phyloP scores from a whole-genome alignment of 257 asterid species.

The Eucommia ulmoides region DNA sequence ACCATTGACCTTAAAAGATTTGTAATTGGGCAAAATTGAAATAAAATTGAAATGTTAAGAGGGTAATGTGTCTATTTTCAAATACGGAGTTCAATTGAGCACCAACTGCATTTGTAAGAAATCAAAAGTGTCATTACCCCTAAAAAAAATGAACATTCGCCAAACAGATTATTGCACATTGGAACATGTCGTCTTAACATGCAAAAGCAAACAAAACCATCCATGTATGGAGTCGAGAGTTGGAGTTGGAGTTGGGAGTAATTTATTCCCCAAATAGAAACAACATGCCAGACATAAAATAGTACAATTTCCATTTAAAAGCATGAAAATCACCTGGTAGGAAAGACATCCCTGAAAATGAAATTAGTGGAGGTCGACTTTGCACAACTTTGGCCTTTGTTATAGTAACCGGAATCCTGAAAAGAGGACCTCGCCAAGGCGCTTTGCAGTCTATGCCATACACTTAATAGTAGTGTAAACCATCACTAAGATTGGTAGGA shows the following conservation, averaged over 20 bases:
- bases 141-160: too few relatives aligned
- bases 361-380: conserved; percentile 54
- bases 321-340: conserved; percentile 49
- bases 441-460: conserved; percentile 73
- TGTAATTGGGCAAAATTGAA: too few relatives aligned
- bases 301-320: background rate
- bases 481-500: conserved; percentile 65
- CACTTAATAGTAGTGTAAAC: conserved; percentile 91
- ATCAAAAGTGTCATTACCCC: too few relatives aligned
- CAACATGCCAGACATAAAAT: background rate
- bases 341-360: conserved; percentile 61
- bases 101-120: too few relatives aligned
- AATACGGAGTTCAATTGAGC: too few relatives aligned
- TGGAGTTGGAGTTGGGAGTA: background rate
- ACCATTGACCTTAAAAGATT: too few relatives aligned
- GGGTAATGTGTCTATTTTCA: too few relatives aligned
- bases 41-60: too few relatives aligned
- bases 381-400: conserved; percentile 64
- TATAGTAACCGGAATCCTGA: conserved; percentile 84
- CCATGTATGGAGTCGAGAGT: background rate
- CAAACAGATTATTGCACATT: too few relatives aligned
- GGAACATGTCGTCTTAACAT: too few relatives aligned
- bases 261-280: background rate
- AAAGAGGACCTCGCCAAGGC: conserved; percentile 98
- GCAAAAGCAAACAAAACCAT: too few relatives aligned